Evolutionary conservation across 495 filamentous ascomycete species (phyloP).

Genomic region (Hapsidospora chrysogenum): DNA sequence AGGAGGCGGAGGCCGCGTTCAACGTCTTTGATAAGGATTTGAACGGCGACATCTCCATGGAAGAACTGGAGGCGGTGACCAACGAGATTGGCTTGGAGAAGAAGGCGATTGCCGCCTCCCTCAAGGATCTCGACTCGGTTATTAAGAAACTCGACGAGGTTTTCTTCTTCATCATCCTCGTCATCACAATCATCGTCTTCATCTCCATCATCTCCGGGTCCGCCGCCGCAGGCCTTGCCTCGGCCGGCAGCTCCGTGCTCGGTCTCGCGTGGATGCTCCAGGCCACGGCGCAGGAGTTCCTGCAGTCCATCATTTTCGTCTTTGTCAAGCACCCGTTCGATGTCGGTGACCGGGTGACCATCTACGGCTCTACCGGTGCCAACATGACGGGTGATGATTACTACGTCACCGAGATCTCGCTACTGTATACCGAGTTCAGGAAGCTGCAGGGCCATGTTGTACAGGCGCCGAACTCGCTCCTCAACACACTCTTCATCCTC

Average conservation of each 20-base stretch:
- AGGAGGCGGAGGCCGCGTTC: constrained; percentile 87
- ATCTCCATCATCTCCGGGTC: constrained; percentile 79
- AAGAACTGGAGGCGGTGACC: constrained; percentile 83
- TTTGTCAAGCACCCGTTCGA: constrained; percentile 98
- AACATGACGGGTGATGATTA: constrained; percentile 73
- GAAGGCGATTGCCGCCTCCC: constrained; percentile 82
- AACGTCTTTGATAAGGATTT: constrained; percentile 90
- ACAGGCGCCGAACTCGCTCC: constrained; percentile 84
- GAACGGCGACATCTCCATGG: constrained; percentile 94
- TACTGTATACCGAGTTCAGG: constrained; percentile 97
- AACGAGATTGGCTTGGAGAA: constrained; percentile 90
- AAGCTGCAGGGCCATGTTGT: constrained; percentile 95
- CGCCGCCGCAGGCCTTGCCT: constrained; percentile 67
- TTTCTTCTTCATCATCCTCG: constrained; percentile 66
- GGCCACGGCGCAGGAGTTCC: constrained; percentile 83
- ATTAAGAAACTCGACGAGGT: constrained; percentile 82
- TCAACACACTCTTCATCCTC: constrained; percentile 86
- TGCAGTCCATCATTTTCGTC: constrained; percentile 83
- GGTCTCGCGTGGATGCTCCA: constrained; percentile 87
- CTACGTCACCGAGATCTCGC: constrained; percentile 84
- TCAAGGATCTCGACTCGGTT: constrained; percentile 92
- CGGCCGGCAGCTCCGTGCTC: constrained; percentile 68
- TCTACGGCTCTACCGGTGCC: constrained; percentile 80
- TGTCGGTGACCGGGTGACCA: constrained; percentile 81
- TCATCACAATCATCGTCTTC: constrained; percentile 71